Conservation (phyloP, 345 rosid genomes). For the Corchorus olitorius region DNA sequence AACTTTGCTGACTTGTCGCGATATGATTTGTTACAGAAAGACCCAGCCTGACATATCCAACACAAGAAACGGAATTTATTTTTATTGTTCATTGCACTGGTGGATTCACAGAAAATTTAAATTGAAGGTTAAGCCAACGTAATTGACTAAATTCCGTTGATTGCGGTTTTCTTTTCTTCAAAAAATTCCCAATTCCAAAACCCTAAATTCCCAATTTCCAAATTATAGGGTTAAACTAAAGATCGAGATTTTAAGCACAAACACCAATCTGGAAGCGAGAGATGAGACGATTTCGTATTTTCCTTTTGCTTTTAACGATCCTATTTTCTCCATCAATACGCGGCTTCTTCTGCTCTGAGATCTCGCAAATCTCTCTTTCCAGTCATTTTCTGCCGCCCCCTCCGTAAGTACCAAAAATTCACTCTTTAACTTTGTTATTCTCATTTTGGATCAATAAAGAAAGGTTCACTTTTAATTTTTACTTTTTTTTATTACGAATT, state of each 20-base stretch:
- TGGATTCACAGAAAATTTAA: neutral
- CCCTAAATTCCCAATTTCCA: slow-evolving; percentile 1
- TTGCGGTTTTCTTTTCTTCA: neutral
- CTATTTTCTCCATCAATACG: slow-evolving; percentile 42
- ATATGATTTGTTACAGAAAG: neutral
- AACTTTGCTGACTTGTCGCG: neutral
- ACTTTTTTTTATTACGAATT: neutral
- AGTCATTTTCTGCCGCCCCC: slow-evolving; percentile 40
- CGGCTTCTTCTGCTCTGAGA: slow-evolving; percentile 36
- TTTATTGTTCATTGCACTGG: too few relatives aligned
- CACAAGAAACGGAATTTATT: neutral
- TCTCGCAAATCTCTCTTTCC: slow-evolving; percentile 41
- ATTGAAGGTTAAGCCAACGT: neutral
- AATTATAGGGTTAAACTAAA: neutral
- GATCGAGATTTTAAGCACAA: neutral
- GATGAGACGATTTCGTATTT: slow-evolving; percentile 52
- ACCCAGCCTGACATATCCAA: neutral
- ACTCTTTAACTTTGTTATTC: neutral
- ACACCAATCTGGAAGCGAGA: slow-evolving; percentile 1
- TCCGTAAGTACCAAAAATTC: slow-evolving; percentile 35
- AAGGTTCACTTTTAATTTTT: too few relatives aligned
- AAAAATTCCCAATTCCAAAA: slow-evolving; percentile 2
- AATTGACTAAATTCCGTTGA: neutral
- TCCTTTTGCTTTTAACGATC: slow-evolving; percentile 34
- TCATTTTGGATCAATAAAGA: neutral